Evolutionary conservation across 495 filamentous ascomycete species (phyloP).

Genomic region (Aspergillus wentii): DNA sequence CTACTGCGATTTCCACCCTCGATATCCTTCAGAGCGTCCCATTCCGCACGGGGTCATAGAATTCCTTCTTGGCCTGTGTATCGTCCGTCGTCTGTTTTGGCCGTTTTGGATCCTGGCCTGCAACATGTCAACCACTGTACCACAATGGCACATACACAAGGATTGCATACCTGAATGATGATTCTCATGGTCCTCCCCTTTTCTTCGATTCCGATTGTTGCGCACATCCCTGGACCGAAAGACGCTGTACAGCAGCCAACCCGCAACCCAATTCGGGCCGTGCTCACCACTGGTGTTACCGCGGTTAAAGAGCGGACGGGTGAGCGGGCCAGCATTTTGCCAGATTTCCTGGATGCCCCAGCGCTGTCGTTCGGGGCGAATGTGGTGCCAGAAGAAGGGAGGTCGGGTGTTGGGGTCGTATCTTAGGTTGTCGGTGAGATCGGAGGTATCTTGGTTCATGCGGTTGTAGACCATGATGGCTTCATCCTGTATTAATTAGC

Average conservation of each 20-base stretch:
- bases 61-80: constrained; percentile 27
- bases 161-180: constrained; percentile 24
- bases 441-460: constrained; percentile 33
- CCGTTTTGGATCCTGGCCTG: constrained; percentile 12
- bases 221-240: constrained; percentile 54
- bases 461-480: constrained; percentile 41
- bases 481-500: constrained; percentile 33
- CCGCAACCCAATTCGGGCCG: constrained; percentile 53
- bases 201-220: constrained; percentile 46
- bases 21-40: no score
- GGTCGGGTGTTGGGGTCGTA: constrained; percentile 28
- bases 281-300: constrained; percentile 36
- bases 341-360: constrained; percentile 38
- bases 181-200: constrained; percentile 36
- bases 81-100: constrained; percentile 17
- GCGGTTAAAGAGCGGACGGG: constrained; percentile 32
- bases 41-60: constrained; percentile 46
- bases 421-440: constrained; percentile 36
- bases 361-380: constrained; percentile 36
- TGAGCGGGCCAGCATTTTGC: constrained; percentile 27
- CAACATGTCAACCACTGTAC: no score
- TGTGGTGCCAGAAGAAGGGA: constrained; percentile 45
- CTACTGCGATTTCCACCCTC: no score
- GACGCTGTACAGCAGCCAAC: constrained; percentile 55
- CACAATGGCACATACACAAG: no score